phyloP scores from a whole-genome alignment of 2,329 filamentous ascomycete genomes.

The Botryotinia convoluta region DNA sequence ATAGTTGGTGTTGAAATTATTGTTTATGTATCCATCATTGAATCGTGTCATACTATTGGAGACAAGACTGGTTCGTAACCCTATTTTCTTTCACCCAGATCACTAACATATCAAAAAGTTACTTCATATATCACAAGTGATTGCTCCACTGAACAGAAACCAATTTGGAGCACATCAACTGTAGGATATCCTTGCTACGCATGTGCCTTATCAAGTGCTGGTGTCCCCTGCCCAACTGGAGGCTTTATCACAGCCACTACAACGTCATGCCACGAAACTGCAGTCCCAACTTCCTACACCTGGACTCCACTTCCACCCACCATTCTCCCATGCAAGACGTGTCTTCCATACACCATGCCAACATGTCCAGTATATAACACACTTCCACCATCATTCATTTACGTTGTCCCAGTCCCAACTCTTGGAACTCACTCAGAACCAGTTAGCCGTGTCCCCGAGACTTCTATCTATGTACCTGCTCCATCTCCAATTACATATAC shows the following conservation, averaged over 20 bases:
- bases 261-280: conserved; percentile 19
- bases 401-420: conserved; percentile 9
- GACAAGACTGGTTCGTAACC: conserved; percentile 11
- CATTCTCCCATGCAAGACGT: conserved; percentile 21
- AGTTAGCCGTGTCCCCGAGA: not conserved
- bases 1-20: conserved; percentile 39
- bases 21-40: conserved; percentile 36
- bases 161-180: conserved; percentile 23
- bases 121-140: conserved; percentile 23
- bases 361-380: conserved; percentile 23
- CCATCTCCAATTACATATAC: conserved; percentile 3
- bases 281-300: conserved; percentile 23
- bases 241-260: conserved; percentile 24
- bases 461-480: conserved; percentile 16
- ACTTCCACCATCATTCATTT: conserved; percentile 8
- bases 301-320: conserved; percentile 19
- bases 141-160: conserved; percentile 22
- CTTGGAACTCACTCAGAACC: conserved; percentile 10
- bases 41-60: conserved; percentile 32
- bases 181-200: conserved; percentile 25
- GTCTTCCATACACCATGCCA: conserved; percentile 24
- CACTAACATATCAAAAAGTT: conserved; percentile 18
- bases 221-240: conserved; percentile 14
- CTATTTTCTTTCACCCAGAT: not conserved
- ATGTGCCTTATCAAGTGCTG: conserved; percentile 22